Base-by-base conservation (phyloP, 768 basidiomycete species). In the Dictyophora rubrovolvata region DNA sequence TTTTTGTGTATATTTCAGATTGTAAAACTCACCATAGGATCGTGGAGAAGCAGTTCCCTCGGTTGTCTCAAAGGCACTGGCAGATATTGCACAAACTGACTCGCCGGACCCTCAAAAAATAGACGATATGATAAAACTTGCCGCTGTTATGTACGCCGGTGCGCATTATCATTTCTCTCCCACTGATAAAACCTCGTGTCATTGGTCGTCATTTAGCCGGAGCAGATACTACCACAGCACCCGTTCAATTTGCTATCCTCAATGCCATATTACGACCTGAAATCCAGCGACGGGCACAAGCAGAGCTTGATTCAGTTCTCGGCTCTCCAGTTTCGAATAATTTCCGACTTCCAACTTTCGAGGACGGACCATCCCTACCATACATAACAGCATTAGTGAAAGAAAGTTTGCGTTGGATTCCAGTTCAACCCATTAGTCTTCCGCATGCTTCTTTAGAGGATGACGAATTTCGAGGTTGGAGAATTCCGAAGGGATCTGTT, bases 401-500 rank as follows among this genome's bases (percentile, higher is more conserved):
- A 34, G 62, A 63, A 36, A 48, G 42, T 9, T 28, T 58, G 18
- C 17, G 59, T 16, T 55, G 54, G 53, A 20, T 48, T 9, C 37
- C 42, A 6, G 52, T 60, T 53, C 50, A 34, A 51, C 21, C 21
- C 14, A 51, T 34, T 20, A 34, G 50, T 16, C 50, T 51, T 34
- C 50, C 50, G 14, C 50, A 51, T 51, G 50, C 50, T 5, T 22
- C 50, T 22, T 22, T 34, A 10, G 50, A 51, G 14, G 50, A 51
- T 56, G 69, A 68, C 55, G 42, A 57, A 16, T 67, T 70, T 52
- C 63, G 63, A 51, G 68, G 63, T 11, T 51, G 28, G 21, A 51
- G 50, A 51, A 51, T 51, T 51, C 50, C 50, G 14, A 51, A 51
- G 18, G 50, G 28, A 1, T 3, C 21, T 34, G 18, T 51, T 34